Conservation (phyloP, 345 rosid species). For the Pistacia integerrima region DNA sequence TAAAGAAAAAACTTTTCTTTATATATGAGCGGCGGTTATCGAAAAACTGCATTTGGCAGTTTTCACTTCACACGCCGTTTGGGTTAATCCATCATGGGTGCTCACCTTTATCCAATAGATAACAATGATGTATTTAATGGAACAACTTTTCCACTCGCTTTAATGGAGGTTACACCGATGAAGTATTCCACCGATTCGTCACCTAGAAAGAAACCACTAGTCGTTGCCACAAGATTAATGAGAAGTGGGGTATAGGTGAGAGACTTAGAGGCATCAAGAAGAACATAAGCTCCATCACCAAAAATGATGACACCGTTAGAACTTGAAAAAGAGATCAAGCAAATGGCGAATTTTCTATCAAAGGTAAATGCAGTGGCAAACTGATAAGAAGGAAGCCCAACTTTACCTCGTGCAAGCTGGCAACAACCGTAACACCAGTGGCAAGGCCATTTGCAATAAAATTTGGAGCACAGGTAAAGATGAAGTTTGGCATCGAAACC, state of each 20-base stretch:
- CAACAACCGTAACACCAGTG: slow-evolving; percentile 30
- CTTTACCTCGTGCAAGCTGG: slow-evolving; percentile 35
- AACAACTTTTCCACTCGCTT: slow-evolving; percentile 35
- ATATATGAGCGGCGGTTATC: no score
- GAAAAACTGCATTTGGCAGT: no score
- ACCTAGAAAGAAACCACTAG: background rate
- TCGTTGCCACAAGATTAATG: slow-evolving; percentile 37
- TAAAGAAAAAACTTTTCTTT: no score
- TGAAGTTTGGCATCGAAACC: slow-evolving; percentile 33
- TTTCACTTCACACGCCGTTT: no score
- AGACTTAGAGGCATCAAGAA: slow-evolving; percentile 39
- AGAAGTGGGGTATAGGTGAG: slow-evolving; percentile 39
- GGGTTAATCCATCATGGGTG: no score
- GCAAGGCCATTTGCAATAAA: slow-evolving; percentile 27
- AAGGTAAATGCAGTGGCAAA: slow-evolving; percentile 30
- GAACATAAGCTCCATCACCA: slow-evolving; percentile 34
- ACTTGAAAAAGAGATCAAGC: slow-evolving; percentile 29
- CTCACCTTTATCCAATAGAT: no score
- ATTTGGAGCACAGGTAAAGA: slow-evolving; percentile 34
- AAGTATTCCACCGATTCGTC: slow-evolving; percentile 36
- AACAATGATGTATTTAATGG: slow-evolving; percentile 27
- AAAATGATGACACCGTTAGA: slow-evolving; percentile 35
- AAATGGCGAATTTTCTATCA: slow-evolving; percentile 31
- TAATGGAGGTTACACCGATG: slow-evolving; percentile 37
- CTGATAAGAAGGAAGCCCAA: slow-evolving; percentile 27